Percentiles rank a stretch among this genome's conserved stretches.
These are phyloP conservation scores for Astrothelium macrocarpum DNA, from an alignment of 495 filamentous ascomycete species.

Conservation along the genomic window DNA sequence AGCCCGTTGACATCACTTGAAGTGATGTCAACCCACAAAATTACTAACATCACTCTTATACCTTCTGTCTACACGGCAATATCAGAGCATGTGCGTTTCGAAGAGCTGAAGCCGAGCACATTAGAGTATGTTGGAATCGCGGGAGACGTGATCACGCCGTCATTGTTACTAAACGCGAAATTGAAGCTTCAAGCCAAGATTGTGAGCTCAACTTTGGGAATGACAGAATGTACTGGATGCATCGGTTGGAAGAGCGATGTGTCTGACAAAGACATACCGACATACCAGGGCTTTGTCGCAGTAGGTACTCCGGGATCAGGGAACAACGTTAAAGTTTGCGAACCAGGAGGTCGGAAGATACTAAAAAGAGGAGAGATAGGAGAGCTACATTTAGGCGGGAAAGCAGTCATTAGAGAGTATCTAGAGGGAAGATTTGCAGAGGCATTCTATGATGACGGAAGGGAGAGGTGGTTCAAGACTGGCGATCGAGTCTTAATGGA, in stretches of 20 bases:
- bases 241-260: neutral
- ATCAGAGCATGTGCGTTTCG: neutral
- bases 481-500: constrained; percentile 8
- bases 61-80: neutral
- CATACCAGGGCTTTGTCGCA: neutral
- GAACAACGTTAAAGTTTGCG: neutral
- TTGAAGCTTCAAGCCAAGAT: neutral
- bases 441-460: neutral
- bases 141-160: neutral
- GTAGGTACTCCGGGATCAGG: neutral
- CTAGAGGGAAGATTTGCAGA: constrained; percentile 1
- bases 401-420: neutral
- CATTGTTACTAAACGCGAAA: neutral
- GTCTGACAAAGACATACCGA: neutral
- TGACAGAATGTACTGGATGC: neutral
- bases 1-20: neutral
- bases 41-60: neutral
- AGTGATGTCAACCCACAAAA: neutral
- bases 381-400: constrained; percentile 8
- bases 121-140: neutral
- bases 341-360: neutral
- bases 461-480: constrained; percentile 5
- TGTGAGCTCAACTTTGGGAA: neutral
- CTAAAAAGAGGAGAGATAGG: constrained; percentile 6
- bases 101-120: neutral